Base-by-base conservation (phyloP, 2,329 filamentous ascomycete species). In the Aspergillus nomiae region DNA sequence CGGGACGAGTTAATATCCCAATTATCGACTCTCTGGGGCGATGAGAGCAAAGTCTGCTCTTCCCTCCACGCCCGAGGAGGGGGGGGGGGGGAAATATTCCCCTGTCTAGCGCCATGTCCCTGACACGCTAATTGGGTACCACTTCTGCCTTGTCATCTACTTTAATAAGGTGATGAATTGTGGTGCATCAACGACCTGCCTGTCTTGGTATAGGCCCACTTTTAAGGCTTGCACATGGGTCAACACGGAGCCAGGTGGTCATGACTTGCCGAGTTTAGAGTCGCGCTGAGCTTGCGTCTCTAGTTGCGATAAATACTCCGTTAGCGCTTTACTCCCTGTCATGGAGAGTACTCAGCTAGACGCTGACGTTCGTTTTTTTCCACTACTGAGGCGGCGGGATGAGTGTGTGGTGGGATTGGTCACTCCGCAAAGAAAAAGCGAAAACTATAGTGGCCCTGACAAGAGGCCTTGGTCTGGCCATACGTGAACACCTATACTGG, bases 1-100 rank as follows among this genome's bases (percentile, higher is more conserved):
- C 32, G 10, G 30, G 21, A 54, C 36, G 34, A 59, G 58, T 59
- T 43, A 59, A 59, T 54, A 51, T 51, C 32, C 45, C 12, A 34
- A 19, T 21, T 45, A 46, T 58, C 10, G 43, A 32, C 46, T 14
- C 19, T 30, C 41, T 16, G 26, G 50, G 11, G 16, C 30, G 11
- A 54, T 21, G n/a, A 55, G 36, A 55, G 21, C 51, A 26, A 34
- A 26, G 32, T 10, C 50, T 34, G 28, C 12, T 24, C n/a, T 30
- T 50, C 46, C 26, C 46, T 50, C 46, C 26, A 8, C 30, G 50
- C 32, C 50, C 50, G 24, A 24, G 21, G 21, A 24, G 21, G 21
- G 7, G 28, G 28, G 9, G 16, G 30, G 28, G 50, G 30, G 14
- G 28, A 4, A 2, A 45, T 24, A 7, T 11, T 48, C n/a, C 32